These are phyloP conservation scores for Drechslera avenae DNA, from an alignment of 2,329 filamentous ascomycete species.

Conservation along the genomic window DNA sequence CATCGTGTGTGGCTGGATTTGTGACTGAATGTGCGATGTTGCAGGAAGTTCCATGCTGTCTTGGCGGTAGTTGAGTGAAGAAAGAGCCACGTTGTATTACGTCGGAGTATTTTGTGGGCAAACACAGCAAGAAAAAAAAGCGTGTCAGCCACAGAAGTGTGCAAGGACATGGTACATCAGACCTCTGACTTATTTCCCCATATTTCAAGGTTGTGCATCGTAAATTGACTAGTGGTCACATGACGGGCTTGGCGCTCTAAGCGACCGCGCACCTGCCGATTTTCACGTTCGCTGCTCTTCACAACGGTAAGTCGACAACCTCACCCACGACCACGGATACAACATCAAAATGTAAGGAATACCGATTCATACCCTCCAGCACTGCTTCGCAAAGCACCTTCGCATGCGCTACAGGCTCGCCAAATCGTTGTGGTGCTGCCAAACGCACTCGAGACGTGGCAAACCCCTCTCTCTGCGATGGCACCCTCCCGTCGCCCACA, in stretches of 20 bases:
- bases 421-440: conserved; percentile 30
- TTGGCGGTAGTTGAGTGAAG: no score
- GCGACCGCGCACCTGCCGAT: conserved; percentile 15
- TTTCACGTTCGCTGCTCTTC: conserved; percentile 5
- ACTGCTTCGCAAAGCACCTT: conserved; percentile 25
- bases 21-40: no score
- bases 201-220: neutral
- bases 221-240: conserved; percentile 13
- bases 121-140: no score
- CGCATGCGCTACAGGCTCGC: conserved; percentile 22
- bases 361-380: conserved; percentile 22
- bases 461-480: conserved; percentile 43
- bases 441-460: conserved; percentile 37
- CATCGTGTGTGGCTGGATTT: no score
- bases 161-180: no score
- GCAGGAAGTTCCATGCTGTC: no score
- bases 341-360: conserved; percentile 51
- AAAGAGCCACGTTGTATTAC: no score
- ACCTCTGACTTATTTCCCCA: no score
- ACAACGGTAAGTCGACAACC: conserved; percentile 23
- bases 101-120: no score
- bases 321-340: conserved; percentile 45
- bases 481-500: conserved; percentile 26
- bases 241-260: conserved; percentile 14
- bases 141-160: no score